Base-by-base conservation (phyloP, 106 monocot genomes). In the Narthecium ossifragum region DNA sequence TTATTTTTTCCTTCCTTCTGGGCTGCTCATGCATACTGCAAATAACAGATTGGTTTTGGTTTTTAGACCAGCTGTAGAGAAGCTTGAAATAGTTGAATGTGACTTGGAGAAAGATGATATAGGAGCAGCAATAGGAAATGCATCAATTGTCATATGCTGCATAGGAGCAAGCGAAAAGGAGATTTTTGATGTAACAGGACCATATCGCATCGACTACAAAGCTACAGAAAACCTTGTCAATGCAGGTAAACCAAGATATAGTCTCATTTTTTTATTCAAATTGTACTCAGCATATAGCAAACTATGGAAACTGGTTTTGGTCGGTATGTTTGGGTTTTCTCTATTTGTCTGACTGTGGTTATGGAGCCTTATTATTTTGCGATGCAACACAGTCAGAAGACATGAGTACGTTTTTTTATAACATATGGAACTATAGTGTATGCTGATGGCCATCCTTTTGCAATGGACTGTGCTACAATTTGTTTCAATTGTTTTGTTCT, bases 161-260 rank as follows among this genome's bases (percentile, higher is more conserved):
- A 94, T 94, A 64, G 94, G 94, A 65, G 94, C 94, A 23, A 80
- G 89, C 49, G 94, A 94, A 51, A 94, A 89, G 74, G 94, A 94
- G 38, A 34, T 94, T 41, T 64, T 86, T 51, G 89, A 94, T 71
- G 55, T 94, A 56, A 86, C 89, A 38, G 94, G 94, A 32, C 94
- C 94, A 41, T 89, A 85, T 59, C 88, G 89, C 24, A 94, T 94
- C 31, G 94, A 94, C 61, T 94, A 83, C 32, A 70, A 75, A 64
- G 94, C 94, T 66, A 78, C 85, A 6, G 68, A 75, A 38, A 94
- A 83, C 52, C 80, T 94, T 23, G 83, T 89, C 17, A 64, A 86
- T 31, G 82, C 85, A 75, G 93, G 88, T 85, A 62, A n/a, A n/a
- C n/a, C n/a, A n/a, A n/a, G n/a, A n/a, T n/a, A n/a, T n/a, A n/a